Evolutionary conservation across 2,329 filamentous ascomycete genomes (phyloP), one percentile per base, ranked within the genome.

Genomic region (Fusarium buxicola): DNA sequence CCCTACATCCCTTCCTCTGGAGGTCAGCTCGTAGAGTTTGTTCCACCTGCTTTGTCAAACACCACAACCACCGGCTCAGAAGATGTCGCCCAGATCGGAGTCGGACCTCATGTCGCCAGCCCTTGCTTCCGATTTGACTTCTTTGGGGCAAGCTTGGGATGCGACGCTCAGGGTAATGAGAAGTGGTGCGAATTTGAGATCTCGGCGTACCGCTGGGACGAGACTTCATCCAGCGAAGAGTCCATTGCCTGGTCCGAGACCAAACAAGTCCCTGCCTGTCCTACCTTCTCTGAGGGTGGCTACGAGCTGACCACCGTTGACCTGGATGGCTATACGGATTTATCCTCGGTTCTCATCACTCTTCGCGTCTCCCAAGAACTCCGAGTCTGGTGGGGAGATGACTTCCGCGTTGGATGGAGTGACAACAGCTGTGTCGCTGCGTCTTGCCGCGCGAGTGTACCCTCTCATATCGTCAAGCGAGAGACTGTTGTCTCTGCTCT

Each of bases 331-430:
- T 80, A 78, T 58, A 72, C 58, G 13, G 74, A 78, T 41, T 66
- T 80, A 47, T 78, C 76, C 16, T 79, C 78, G 2, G 65, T 80
- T 4, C 51, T 79, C 51, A 73, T 80, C 35, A 75, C 70, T 4
- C 62, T 78, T 13, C 76, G 71, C 16, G 76, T 80, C 35, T 76
- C 76, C 32, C 61, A 73, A 21, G 69, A 78, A 25, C 65, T 77
- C 24, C 74, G 76, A 51, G 69, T 75, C 27, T 80, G 77, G 78
- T 80, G 78, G 78, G 76, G 71, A 24, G 78, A 80, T 48, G 77
- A 80, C 54, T 71, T 80, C 55, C 70, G 70, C 16, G 66, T 78
- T 38, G 76, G 77, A 40, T 80, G 78, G 78, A 77, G 67, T 15
- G 76, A 80, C 62, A 80, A 78, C 55, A 75, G 70, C 40, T 80